Conservation (phyloP, 495 filamentous ascomycete species). For the Aspergillus kassunensis region DNA sequence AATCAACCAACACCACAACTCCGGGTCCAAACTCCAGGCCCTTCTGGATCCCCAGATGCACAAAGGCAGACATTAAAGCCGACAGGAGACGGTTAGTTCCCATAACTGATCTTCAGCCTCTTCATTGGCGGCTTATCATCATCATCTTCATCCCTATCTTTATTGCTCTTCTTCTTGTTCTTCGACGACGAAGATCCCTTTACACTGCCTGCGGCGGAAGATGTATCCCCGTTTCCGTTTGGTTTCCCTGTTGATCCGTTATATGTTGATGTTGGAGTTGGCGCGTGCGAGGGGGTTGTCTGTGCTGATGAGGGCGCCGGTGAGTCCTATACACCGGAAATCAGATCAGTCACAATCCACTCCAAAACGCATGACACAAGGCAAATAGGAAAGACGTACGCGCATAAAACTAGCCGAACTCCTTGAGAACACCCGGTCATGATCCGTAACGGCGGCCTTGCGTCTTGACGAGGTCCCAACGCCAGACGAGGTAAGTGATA, state of each 20-base stretch:
- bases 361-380: not conserved
- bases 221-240: slow-evolving; percentile 23
- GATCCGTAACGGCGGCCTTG: slow-evolving; percentile 45
- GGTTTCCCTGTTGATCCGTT: slow-evolving; percentile 31
- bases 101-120: slow-evolving; percentile 51
- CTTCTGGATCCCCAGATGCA: too few relatives aligned
- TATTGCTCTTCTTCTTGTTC: slow-evolving; percentile 35
- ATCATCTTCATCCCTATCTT: slow-evolving; percentile 38
- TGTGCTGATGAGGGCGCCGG: slow-evolving; percentile 45
- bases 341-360: slow-evolving; percentile 4
- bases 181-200: slow-evolving; percentile 39
- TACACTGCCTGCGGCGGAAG: slow-evolving; percentile 24
- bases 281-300: slow-evolving; percentile 48
- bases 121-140: slow-evolving; percentile 44
- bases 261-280: slow-evolving; percentile 44
- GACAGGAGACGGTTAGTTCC: slow-evolving; percentile 35
- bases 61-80: too few relatives aligned
- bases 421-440: slow-evolving; percentile 49
- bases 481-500: slow-evolving; percentile 42
- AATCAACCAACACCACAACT: too few relatives aligned
- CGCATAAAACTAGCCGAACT: slow-evolving; percentile 51
- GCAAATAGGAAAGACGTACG: slow-evolving; percentile 25
- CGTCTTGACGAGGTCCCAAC: slow-evolving; percentile 32
- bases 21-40: too few relatives aligned
- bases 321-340: slow-evolving; percentile 33